Evolutionary conservation across 257 asterid genomes (phyloP).

Genomic region (Ilex asprella): DNA sequence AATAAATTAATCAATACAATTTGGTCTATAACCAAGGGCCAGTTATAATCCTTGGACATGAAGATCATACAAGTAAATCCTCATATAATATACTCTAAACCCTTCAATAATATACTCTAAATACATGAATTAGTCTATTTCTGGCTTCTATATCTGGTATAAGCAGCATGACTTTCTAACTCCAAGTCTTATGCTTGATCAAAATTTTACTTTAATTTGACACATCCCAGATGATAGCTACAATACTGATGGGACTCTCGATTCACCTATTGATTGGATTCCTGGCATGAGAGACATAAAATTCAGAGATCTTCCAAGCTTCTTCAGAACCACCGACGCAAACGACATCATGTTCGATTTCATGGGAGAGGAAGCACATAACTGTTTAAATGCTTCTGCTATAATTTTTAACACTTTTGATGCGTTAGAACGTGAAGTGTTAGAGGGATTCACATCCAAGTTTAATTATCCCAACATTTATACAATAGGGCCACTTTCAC

Average conservation of each 20-base stretch:
- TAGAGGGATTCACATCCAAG: background rate
- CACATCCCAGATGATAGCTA: background rate
- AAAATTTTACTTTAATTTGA: background rate
- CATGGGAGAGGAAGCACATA: slow-evolving; percentile 1
- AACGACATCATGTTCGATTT: slow-evolving; percentile 1
- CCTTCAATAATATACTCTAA: no score
- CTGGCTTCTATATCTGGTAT: no score
- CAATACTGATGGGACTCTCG: background rate
- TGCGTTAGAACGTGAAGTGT: background rate
- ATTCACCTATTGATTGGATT: background rate
- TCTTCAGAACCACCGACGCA: background rate
- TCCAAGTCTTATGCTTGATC: no score
- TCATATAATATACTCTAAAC: no score
- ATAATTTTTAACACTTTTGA: background rate
- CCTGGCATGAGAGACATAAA: background rate
- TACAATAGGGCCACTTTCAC: background rate
- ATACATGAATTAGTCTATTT: no score
- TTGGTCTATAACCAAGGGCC: no score
- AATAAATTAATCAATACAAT: no score
- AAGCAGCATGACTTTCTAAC: no score
- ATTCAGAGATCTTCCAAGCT: background rate
- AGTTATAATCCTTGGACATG: no score
- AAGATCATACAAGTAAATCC: no score
- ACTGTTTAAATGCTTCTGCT: background rate
- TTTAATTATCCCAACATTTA: background rate